Percentiles rank a stretch among this genome's conserved stretches.
Conservation (phyloP, 2,329 filamentous ascomycete genomes). For the Aspergillus neotritici region DNA sequence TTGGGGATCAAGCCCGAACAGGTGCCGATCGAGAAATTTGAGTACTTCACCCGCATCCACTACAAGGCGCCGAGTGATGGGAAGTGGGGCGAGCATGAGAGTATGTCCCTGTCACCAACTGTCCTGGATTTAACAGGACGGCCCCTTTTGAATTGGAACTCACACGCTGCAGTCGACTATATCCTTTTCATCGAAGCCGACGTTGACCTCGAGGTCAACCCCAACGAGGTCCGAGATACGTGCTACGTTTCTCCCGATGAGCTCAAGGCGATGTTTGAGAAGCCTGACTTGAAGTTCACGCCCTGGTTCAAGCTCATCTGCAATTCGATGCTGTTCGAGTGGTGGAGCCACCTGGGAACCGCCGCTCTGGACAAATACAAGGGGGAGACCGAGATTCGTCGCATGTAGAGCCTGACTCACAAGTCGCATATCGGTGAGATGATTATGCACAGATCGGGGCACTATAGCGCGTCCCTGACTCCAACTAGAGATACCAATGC, state of each 20-base stretch:
- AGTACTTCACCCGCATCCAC: conserved; percentile 93
- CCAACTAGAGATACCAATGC: conserved; percentile 7
- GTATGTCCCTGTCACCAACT: conserved; percentile 49
- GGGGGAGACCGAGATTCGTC: conserved; percentile 78
- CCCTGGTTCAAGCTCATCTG: conserved; percentile 99
- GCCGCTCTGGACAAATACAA: conserved; percentile 75
- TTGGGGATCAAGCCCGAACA: conserved; percentile 84
- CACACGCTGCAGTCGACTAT: conserved; percentile 69
- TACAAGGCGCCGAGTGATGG: conserved; percentile 96
- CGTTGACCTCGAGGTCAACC: conserved; percentile 69
- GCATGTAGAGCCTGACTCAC: conserved; percentile 55
- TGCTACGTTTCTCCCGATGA: conserved; percentile 78
- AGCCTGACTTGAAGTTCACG: conserved; percentile 77
- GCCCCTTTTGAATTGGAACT: conserved; percentile 5
- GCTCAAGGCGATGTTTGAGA: conserved; percentile 77
- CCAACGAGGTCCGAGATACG: conserved; percentile 82
- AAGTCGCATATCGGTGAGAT: too few relatives aligned
- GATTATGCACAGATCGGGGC: too few relatives aligned
- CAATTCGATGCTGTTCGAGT: conserved; percentile 94
- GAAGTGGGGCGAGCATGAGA: conserved; percentile 98
- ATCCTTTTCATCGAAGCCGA: conserved; percentile 97
- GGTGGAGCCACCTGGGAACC: conserved; percentile 80
- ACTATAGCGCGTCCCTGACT: too few relatives aligned
- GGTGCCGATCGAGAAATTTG: conserved; percentile 85
- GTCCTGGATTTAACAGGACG: background rate